phyloP scores from a whole-genome alignment of 1,139 yeast species.

The Yamadazyma aaseri region DNA sequence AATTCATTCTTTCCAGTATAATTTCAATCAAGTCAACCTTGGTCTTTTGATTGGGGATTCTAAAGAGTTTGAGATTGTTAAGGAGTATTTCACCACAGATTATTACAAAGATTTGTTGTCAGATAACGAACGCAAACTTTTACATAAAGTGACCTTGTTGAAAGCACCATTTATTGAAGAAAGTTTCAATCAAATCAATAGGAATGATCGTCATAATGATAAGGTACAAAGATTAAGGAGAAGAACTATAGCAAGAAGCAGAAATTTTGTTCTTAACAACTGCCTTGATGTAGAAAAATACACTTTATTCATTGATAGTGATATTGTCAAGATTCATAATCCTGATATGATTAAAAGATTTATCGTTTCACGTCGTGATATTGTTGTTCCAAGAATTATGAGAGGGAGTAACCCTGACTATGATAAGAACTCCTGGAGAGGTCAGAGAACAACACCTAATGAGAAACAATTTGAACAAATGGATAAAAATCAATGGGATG shows the following conservation, averaged over 20 bases:
- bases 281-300: slow-evolving; percentile 31
- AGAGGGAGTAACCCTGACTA: slow-evolving; percentile 29
- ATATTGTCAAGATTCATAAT: slow-evolving; percentile 31
- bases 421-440: slow-evolving; percentile 51
- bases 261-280: slow-evolving; percentile 34
- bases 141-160: slow-evolving; percentile 25
- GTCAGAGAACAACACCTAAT: slow-evolving; percentile 37
- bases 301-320: slow-evolving; percentile 47
- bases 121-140: slow-evolving; percentile 5
- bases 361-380: slow-evolving; percentile 33
- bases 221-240: slow-evolving; percentile 31
- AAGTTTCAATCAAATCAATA: slow-evolving; percentile 17
- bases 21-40: slow-evolving; percentile 22
- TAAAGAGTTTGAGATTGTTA: slow-evolving; percentile 24
- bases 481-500: slow-evolving; percentile 32
- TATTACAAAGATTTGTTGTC: slow-evolving; percentile 11
- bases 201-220: slow-evolving; percentile 31
- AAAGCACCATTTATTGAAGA: slow-evolving; percentile 34
- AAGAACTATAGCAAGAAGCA: slow-evolving; percentile 32
- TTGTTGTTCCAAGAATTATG: slow-evolving; percentile 41
- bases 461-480: slow-evolving; percentile 29
- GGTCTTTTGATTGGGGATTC: slow-evolving; percentile 29
- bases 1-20: slow-evolving; percentile 17
- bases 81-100: slow-evolving; percentile 14
- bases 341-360: slow-evolving; percentile 30